A percentile compares a stretch with the other conserved stretches of the same genome.
phyloP scores from a whole-genome alignment of 768 basidiomycete species.

The Leccinum incarnatum region DNA sequence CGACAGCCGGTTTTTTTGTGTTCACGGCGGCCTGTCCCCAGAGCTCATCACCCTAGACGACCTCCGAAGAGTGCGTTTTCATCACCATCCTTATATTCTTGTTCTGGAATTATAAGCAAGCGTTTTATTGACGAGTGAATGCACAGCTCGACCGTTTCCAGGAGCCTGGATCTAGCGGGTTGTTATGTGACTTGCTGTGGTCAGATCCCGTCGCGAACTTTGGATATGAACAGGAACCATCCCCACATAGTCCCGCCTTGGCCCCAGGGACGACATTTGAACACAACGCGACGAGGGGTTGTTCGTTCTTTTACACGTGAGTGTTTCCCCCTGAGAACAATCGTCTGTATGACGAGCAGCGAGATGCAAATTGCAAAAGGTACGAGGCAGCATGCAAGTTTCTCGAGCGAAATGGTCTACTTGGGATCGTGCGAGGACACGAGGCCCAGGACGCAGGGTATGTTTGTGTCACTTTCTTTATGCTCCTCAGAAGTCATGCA shows the following conservation, averaged over 20 bases:
- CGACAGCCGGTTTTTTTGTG: conserved; percentile 95
- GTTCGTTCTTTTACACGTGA: conserved; percentile 90
- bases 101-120: not conserved
- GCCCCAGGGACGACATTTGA: conserved; percentile 59
- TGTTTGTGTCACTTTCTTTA: conserved; percentile 17
- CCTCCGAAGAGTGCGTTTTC: conserved; percentile 52
- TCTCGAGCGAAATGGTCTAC: conserved; percentile 83
- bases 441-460: conserved; percentile 98
- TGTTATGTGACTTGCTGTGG: conserved; percentile 96
- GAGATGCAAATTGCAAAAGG: conserved; percentile 29
- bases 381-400: conserved; percentile 96
- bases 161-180: conserved; percentile 89
- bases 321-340: conserved; percentile 27
- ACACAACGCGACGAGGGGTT: conserved; percentile 86
- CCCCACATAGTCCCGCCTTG: conserved; percentile 49
- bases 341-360: conserved; percentile 1
- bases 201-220: conserved; percentile 90
- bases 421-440: conserved; percentile 94
- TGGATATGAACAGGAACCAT: conserved; percentile 70
- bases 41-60: conserved; percentile 80
- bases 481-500: not conserved
- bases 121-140: conserved; percentile 9
- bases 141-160: conserved; percentile 83
- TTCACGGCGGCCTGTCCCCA: conserved; percentile 94
- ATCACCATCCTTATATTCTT: not conserved